Evolutionary conservation across 1,284 basidiomycete genomes (phyloP).

Genomic region (Phaffia rhodozyma): DNA sequence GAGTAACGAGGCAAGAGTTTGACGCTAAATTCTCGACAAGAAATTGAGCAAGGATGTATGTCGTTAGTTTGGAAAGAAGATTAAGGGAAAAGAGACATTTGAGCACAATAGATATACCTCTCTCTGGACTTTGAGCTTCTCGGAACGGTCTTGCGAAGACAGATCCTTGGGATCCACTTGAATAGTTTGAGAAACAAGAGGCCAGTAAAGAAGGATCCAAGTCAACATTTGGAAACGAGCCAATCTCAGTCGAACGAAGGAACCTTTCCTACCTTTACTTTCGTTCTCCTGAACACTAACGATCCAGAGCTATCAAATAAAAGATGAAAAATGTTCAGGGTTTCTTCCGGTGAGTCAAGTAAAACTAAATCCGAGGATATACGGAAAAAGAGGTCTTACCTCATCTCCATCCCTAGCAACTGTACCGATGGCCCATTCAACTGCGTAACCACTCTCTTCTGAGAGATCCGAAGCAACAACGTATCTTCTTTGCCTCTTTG

Average conservation of each 20-base stretch:
- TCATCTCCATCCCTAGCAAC: constrained; percentile 91
- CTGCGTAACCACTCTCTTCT: constrained; percentile 79
- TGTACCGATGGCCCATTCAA: constrained; percentile 94
- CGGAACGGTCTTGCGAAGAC: constrained; percentile 55
- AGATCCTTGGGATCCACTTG: constrained; percentile 63
- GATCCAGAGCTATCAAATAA: constrained; percentile 40
- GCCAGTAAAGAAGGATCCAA: constrained; percentile 1
- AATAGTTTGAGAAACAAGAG: background rate
- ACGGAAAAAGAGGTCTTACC: constrained; percentile 39
- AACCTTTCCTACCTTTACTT: constrained; percentile 51
- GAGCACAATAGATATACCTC: constrained; percentile 46
- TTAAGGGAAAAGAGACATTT: background rate
- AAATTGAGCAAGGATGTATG: background rate
- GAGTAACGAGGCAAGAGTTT: constrained; percentile 74
- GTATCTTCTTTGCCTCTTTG: constrained; percentile 57
- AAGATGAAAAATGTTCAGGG: background rate
- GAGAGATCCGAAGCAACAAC: constrained; percentile 87
- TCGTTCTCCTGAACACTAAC: constrained; percentile 91
- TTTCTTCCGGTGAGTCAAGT: background rate
- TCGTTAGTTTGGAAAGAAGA: constrained; percentile 1
- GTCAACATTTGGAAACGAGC: too few species aligned
- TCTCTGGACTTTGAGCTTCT: constrained; percentile 71
- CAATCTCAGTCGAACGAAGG: background rate
- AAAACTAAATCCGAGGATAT: background rate
- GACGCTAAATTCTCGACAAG: constrained; percentile 45